A percentile compares a stretch with the other conserved stretches of the same genome.
phyloP scores from a whole-genome alignment of 257 asterid genomes.

The Petrea volubilis region DNA sequence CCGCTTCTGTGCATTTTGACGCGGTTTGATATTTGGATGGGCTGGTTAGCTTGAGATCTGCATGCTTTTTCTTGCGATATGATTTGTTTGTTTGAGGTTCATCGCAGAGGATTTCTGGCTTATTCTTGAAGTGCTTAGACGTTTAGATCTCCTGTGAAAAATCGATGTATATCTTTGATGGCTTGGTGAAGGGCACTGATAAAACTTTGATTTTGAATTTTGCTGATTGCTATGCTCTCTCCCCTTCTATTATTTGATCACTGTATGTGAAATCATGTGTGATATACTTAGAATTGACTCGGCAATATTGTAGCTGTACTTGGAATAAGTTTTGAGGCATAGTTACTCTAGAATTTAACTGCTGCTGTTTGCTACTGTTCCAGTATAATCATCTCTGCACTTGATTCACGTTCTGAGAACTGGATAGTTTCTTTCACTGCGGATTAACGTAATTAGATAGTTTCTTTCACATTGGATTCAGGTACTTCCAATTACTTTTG shows the following conservation, averaged over 20 bases:
- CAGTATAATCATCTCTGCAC: not conserved
- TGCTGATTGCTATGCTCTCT: slow-evolving; percentile 8
- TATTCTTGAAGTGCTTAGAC: slow-evolving; percentile 1
- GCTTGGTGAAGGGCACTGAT: slow-evolving; percentile 8
- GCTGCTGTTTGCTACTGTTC: not conserved
- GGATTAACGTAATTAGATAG: slow-evolving; percentile 2
- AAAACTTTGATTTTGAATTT: slow-evolving; percentile 13
- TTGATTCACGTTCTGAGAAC: not conserved
- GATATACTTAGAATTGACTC: slow-evolving; percentile 25
- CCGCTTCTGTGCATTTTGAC: slow-evolving; percentile 9
- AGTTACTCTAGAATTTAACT: not conserved
- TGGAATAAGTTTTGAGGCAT: slow-evolving; percentile 5
- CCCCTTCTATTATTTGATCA: not conserved
- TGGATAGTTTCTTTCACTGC: slow-evolving; percentile 12
- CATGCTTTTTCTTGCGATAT: slow-evolving; percentile 31
- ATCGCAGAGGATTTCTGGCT: slow-evolving; percentile 20
- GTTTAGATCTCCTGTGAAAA: slow-evolving; percentile 23
- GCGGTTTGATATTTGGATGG: slow-evolving; percentile 27
- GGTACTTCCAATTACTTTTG: not conserved
- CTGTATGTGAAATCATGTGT: slow-evolving; percentile 16
- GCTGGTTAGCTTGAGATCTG: slow-evolving; percentile 42
- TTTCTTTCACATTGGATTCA: slow-evolving; percentile 11
- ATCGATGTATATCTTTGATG: slow-evolving; percentile 1
- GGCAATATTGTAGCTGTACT: not conserved
- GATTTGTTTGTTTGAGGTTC: slow-evolving; percentile 31